These are phyloP conservation scores for Panicum hallii DNA, from an alignment of 202 grass and related monocot genomes.

Conservation along the genomic window DNA sequence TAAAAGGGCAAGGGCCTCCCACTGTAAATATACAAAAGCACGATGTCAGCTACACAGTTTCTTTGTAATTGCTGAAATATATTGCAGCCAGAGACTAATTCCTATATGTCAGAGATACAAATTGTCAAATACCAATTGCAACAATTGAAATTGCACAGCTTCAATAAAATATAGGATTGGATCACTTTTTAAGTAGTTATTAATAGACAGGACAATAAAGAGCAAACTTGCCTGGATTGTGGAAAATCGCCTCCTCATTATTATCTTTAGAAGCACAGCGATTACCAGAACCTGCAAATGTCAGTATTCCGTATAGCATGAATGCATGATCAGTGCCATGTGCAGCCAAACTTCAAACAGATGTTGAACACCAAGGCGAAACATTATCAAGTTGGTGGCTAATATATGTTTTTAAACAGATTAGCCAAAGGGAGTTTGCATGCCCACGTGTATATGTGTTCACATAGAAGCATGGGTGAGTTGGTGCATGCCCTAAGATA, in stretches of 20 bases:
- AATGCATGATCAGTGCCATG: constrained; percentile 23
- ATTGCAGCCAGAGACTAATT: constrained; percentile 19
- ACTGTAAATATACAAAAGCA: constrained; percentile 59
- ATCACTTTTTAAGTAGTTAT: constrained; percentile 19
- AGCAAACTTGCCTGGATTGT: constrained; percentile 77
- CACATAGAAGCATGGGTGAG: constrained; percentile 1
- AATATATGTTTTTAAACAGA: not conserved
- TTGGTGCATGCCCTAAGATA: not conserved
- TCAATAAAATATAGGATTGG: not conserved
- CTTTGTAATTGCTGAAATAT: constrained; percentile 2
- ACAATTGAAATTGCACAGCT: not conserved
- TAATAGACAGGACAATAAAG: not conserved
- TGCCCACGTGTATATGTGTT: not conserved
- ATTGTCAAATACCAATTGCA: not conserved
- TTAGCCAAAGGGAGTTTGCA: not conserved
- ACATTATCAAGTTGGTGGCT: not conserved
- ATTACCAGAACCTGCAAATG: constrained; percentile 91
- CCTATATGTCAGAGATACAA: constrained; percentile 6
- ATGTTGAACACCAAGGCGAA: constrained; percentile 19
- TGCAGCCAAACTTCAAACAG: constrained; percentile 16
- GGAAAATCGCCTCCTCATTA: constrained; percentile 92
- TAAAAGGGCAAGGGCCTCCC: constrained; percentile 96
- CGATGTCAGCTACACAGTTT: constrained; percentile 37
- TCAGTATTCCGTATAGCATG: constrained; percentile 33
- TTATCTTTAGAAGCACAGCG: constrained; percentile 86